Conservation (phyloP, 2,329 filamentous ascomycete genomes). For the Xylaria sp. region DNA sequence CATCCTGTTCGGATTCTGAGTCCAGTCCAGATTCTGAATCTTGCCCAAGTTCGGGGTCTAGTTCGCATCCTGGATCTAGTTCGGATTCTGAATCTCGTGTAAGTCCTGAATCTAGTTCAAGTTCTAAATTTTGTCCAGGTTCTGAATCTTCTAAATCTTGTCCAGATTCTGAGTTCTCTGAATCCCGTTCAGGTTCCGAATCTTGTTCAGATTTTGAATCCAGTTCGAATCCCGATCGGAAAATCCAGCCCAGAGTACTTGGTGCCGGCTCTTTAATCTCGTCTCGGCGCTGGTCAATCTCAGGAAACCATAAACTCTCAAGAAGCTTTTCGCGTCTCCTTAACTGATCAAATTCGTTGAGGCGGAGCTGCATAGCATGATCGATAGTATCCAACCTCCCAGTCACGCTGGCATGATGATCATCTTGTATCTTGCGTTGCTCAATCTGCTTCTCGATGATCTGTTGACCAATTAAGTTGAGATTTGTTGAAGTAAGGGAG, state of each 20-base stretch:
- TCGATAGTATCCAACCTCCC: slow-evolving; percentile 9
- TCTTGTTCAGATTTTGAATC: background rate
- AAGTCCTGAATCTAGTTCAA: too few species aligned
- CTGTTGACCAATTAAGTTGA: slow-evolving; percentile 9
- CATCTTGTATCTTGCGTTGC: background rate
- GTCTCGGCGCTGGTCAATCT: slow-evolving; percentile 26
- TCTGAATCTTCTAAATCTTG: too few species aligned
- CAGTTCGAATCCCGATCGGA: background rate
- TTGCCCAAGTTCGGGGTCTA: too few species aligned
- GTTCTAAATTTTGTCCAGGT: too few species aligned
- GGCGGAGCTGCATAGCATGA: background rate
- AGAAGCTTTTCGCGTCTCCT: slow-evolving; percentile 12
- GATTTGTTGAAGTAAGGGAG: too few species aligned
- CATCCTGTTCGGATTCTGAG: background rate
- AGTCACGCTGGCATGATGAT: slow-evolving; percentile 1
- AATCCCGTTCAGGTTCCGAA: too few species aligned
- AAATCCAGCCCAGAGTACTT: slow-evolving; percentile 26
- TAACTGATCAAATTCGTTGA: background rate
- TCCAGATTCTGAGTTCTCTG: too few species aligned
- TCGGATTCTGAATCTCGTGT: too few species aligned
- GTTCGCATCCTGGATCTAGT: too few species aligned
- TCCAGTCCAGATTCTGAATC: background rate
- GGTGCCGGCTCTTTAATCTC: slow-evolving; percentile 30
- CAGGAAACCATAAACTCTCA: slow-evolving; percentile 22
- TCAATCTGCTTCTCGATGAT: slow-evolving; percentile 14